Evolutionary conservation across 2,329 filamentous ascomycete genomes (phyloP), one percentile per base, ranked within the genome.

Genomic region (Myriosclerotinia duriaeana): DNA sequence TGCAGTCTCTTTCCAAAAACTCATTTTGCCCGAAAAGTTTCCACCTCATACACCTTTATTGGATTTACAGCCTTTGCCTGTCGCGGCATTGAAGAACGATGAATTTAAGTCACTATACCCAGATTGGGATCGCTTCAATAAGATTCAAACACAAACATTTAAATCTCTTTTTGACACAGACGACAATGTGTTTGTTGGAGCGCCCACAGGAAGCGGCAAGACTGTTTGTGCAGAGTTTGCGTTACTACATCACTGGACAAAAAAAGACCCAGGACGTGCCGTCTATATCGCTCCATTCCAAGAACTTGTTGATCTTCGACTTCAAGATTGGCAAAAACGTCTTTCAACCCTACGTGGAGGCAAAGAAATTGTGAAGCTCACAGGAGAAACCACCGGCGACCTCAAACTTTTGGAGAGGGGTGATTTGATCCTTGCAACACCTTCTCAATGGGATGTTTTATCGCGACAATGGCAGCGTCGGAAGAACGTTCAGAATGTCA

Each of bases 201-300:
- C 94, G n/a, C 90, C 95, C 1, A 93, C 93, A 11, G 94, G 95
- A 53, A 97, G 92, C 76, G 95, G 95, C 67, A 99, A 99, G 84
- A 98, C 95, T 1, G 88, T 97, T 2, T 98, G 95, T 76, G 95
- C 95, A 2, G 95, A 99, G 77, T 95, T 99, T 79, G 90, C 95
- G 8, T 82, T 99, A 60, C 81, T 99, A 36, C 89, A 90, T 65
- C 92, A 97, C 77, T 99, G 95, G 93, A 84, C 87, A 2, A 87
- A 88, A 72, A 80, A 81, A 52, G 84, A 89, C 40, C 82, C 86
- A 65, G 91, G 92, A 0, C 89, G 92, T 68, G 93, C 93, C 30
- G 91, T 99, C 30, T 99, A 99, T 75, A 86, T 99, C 73, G 93
- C 94, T 34, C 96, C 95, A 0, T 96, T 94, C 81, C 94, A 98